Base-by-base conservation (phyloP, 2,329 filamentous ascomycete genomes). In the Juglanconis sp. region DNA sequence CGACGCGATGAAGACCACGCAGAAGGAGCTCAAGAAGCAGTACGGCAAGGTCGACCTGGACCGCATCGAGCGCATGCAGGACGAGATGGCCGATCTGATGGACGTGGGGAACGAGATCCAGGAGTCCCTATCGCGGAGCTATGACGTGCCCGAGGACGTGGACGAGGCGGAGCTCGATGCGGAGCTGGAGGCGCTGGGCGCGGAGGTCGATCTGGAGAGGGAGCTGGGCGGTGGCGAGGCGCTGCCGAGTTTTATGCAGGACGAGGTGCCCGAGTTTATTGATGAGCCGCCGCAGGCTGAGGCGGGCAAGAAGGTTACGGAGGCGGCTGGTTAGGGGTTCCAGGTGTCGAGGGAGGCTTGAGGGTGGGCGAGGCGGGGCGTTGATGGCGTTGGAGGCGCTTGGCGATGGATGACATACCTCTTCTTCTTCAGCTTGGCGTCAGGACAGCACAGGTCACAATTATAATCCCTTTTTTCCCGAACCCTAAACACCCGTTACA, bases 81-180 rank as follows among this genome's bases (percentile, higher is more conserved):
- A 99, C 73, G 94, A 99, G 78, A 98, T 99, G 95, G 93, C 93
- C 5, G 95, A 99, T 76, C 75, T 99, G 69, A 91, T 99, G 86
- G 95, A 99, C 71, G 88, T 97, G 63, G 94, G 95, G 3, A 98
- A 98, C 75, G 95, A 99, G 75, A 99, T 99, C 62, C 92, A 99
- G 77, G 95, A 98, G 78, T 93, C 90, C 66, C 89, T 99, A 60
- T 89, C 90, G 63, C 78, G 95, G 65, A 91, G 90, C 67, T 99
- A 99, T 74, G 94, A 98, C 72, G 84, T 99, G 40, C 95, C 95
- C 0, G 95, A 99, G 69, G 95, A 98, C 73, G 92, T 99, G 30
- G 94, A 98, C 73, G 95, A 99, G 84, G 87, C 90, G 1, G 95
- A 99, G 79, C 77, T 99, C 63, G 95, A 99, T 78, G 95, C 95